These are phyloP conservation scores for Stagonosporopsis rhizophila DNA, from an alignment of 2,329 filamentous ascomycete genomes.

Conservation along the genomic window DNA sequence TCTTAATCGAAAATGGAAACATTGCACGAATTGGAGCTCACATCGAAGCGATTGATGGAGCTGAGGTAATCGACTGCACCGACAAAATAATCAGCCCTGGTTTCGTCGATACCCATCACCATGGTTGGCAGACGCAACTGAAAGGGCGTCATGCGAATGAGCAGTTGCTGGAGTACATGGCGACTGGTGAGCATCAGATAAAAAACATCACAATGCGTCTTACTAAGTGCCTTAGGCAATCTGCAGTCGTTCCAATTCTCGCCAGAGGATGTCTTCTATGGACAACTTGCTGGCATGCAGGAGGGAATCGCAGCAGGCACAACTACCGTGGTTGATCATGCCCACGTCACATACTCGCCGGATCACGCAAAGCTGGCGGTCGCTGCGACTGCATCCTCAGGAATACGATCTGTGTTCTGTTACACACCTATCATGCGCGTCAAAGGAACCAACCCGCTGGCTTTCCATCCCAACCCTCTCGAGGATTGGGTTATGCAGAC, in stretches of 20 bases:
- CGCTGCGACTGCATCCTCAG: conserved; percentile 53
- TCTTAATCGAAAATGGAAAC: conserved; percentile 44
- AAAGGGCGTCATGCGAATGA: conserved; percentile 63
- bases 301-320: conserved; percentile 63
- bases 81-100: conserved; percentile 63
- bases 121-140: conserved; percentile 61
- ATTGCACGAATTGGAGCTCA: conserved; percentile 44
- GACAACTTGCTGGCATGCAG: conserved; percentile 52
- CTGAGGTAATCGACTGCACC: conserved; percentile 57
- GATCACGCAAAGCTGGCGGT: conserved; percentile 42
- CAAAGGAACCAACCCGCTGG: conserved; percentile 57
- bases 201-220: conserved; percentile 25
- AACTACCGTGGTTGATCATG: conserved; percentile 62
- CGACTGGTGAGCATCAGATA: conserved; percentile 38
- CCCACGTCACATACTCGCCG: conserved; percentile 55
- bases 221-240: conserved; percentile 52
- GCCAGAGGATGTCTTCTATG: conserved; percentile 36
- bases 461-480: conserved; percentile 53
- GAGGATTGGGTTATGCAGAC: conserved; percentile 54
- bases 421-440: conserved; percentile 43
- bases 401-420: conserved; percentile 56
- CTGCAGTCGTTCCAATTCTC: conserved; percentile 41
- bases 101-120: conserved; percentile 62
- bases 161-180: conserved; percentile 54
- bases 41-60: conserved; percentile 36